Conservation (phyloP, 1,139 yeast species). For the Scheffersomyces stambukii region DNA sequence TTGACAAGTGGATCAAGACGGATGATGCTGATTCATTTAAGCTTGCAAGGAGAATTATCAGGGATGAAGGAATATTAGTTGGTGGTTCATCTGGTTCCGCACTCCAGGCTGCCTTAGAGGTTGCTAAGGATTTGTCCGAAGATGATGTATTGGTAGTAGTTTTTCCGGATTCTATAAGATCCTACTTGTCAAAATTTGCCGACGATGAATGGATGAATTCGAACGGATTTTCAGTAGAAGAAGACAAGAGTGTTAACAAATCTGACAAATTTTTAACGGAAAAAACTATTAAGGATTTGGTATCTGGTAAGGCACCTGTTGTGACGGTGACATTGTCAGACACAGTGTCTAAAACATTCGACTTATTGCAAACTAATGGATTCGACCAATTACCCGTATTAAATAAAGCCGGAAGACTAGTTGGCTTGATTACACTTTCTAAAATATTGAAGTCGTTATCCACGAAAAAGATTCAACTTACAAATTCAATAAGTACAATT, state of each 20-base stretch:
- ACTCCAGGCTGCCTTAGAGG: constrained; percentile 73
- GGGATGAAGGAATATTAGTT: constrained; percentile 82
- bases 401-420: constrained; percentile 53
- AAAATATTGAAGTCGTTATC: constrained; percentile 67
- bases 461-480: constrained; percentile 54
- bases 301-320: constrained; percentile 67
- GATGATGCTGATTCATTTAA: constrained; percentile 79
- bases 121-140: constrained; percentile 67
- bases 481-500: constrained; percentile 57
- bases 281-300: constrained; percentile 62
- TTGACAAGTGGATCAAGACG: constrained; percentile 84
- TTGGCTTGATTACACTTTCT: constrained; percentile 77
- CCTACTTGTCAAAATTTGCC: constrained; percentile 82
- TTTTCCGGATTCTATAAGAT: constrained; percentile 85
- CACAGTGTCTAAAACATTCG: constrained; percentile 63
- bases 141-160: constrained; percentile 76
- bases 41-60: constrained; percentile 76
- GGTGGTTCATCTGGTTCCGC: constrained; percentile 91
- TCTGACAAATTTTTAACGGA: constrained; percentile 47
- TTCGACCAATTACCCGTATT: constrained; percentile 86
- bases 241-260: constrained; percentile 40
- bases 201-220: constrained; percentile 91
- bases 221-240: constrained; percentile 62
- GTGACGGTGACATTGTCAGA: constrained; percentile 67
- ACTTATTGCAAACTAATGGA: constrained; percentile 69